These are phyloP conservation scores for Zygosaccharomyces siamensis DNA, from an alignment of 805 yeast genomes.

Conservation along the genomic window DNA sequence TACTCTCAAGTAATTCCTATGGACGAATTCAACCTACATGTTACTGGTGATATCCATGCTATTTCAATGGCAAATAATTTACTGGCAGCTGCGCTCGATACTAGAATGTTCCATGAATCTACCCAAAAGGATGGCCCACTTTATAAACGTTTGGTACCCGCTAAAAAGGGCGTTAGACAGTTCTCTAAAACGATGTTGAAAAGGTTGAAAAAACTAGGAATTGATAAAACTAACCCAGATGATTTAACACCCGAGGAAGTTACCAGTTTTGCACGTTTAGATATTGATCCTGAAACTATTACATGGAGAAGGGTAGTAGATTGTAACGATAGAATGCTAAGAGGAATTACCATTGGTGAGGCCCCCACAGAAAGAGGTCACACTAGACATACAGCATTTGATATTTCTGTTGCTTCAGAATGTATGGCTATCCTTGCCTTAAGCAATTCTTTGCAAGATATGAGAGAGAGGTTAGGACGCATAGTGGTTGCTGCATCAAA, in stretches of 20 bases:
- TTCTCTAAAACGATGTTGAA: constrained; percentile 65
- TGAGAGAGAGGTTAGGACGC: constrained; percentile 69
- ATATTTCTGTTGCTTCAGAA: constrained; percentile 80
- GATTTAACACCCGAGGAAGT: constrained; percentile 67
- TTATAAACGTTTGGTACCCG: constrained; percentile 70
- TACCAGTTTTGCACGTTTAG: constrained; percentile 58
- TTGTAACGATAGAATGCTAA: constrained; percentile 72
- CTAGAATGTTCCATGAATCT: constrained; percentile 77
- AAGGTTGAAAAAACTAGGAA: constrained; percentile 64
- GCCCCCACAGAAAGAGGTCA: constrained; percentile 77
- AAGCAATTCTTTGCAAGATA: constrained; percentile 61
- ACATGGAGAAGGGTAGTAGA: constrained; percentile 84
- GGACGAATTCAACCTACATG: constrained; percentile 85
- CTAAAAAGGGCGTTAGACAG: constrained; percentile 61
- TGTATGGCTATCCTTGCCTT: constrained; percentile 81
- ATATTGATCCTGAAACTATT: constrained; percentile 73
- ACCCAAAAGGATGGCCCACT: constrained; percentile 70
- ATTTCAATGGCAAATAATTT: constrained; percentile 77
- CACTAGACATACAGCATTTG: constrained; percentile 71
- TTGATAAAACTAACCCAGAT: constrained; percentile 65
- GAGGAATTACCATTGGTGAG: constrained; percentile 75
- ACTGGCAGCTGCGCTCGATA: constrained; percentile 80
- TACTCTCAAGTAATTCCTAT: constrained; percentile 83
- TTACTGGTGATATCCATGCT: constrained; percentile 84
- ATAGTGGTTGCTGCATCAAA: constrained; percentile 70